Evolutionary conservation across 495 filamentous ascomycete species (phyloP), one percentile per base, ranked within the genome.

Genomic region (Lepidopterella palustris): DNA sequence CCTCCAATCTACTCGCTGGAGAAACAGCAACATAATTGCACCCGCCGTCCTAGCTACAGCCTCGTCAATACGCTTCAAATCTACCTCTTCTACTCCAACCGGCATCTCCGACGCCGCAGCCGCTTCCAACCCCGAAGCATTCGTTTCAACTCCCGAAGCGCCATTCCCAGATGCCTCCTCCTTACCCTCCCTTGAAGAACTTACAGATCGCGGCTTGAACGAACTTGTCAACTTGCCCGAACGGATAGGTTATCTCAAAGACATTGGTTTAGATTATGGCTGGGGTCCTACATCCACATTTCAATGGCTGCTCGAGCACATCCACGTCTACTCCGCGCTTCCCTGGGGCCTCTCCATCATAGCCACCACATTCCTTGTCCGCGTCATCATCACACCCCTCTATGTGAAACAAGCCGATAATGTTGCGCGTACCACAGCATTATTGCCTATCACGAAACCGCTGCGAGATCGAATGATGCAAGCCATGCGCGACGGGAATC

Each of bases 271-370:
- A 21, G 89, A 96, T 61, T 97, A 83, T 66, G 89, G 91, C 66
- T 90, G 77, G 77, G 92, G 93, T 23, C 79, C 85, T 2, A 86
- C 88, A 0, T 68, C 83, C 0, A 58, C 81, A 9, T 80, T 93
- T 55, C 77, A 97, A 76, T 88, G 74, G 74, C 3, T 84, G 6
- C 73, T 97, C 28, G 93, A 98, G 74, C 84, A 92, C 67, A 67
- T 93, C 51, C 88, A 97, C 73, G 72, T 96, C 55, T 84, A 77
- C 66, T 68, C 70, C 1, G 89, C 83, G 9, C 70, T 87, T 53
- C 87, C 89, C 1, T 97, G 92, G 93, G 90, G 89, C 84, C 82
- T 73, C 5, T 83, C 87, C 58, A 86, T 97, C 54, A 66, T 83
- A 11, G 66, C 80, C 5, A 77, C 84, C 0, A 83, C 87, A 32